Percentiles rank a stretch among this genome's conserved stretches.
Evolutionary conservation across 1,284 basidiomycete species (phyloP).

Genomic region (Tylopilus sp.): DNA sequence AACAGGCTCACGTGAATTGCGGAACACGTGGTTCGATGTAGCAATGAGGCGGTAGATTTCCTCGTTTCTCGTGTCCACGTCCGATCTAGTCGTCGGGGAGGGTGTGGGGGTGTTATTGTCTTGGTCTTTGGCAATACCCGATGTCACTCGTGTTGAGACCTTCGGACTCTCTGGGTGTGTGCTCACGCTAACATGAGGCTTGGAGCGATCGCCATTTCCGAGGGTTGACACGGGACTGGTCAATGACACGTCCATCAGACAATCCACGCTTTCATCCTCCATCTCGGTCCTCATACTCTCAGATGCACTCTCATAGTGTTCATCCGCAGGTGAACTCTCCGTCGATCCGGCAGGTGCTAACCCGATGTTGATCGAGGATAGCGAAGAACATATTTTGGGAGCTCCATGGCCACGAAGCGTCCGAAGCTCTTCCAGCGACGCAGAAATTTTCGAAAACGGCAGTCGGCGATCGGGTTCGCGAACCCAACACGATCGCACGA

Average conservation of each 20-base stretch:
- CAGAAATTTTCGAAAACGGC: slow-evolving; percentile 44
- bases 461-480: slow-evolving; percentile 44
- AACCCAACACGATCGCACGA: slow-evolving; percentile 51
- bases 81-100: slow-evolving; percentile 42
- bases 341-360: slow-evolving; percentile 1
- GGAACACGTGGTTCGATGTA: slow-evolving; percentile 57
- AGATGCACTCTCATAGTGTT: slow-evolving; percentile 26
- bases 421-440: slow-evolving; percentile 38
- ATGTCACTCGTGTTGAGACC: slow-evolving; percentile 25
- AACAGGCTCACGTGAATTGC: slow-evolving; percentile 55
- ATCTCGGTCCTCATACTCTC: slow-evolving; percentile 24
- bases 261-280: slow-evolving; percentile 6
- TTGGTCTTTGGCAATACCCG: slow-evolving; percentile 8
- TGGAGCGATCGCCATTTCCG: not conserved
- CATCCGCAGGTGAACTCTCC: slow-evolving; percentile 25
- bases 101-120: slow-evolving; percentile 48
- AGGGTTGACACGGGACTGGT: slow-evolving; percentile 15
- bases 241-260: slow-evolving; percentile 21
- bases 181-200: not conserved
- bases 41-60: slow-evolving; percentile 53
- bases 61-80: slow-evolving; percentile 51
- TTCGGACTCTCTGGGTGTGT: not conserved
- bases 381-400: not conserved
- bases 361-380: not conserved
- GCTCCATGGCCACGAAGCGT: not conserved